These are phyloP conservation scores for Selenicereus undatus DNA, from an alignment of 148 eudicot genomes.

Conservation along the genomic window DNA sequence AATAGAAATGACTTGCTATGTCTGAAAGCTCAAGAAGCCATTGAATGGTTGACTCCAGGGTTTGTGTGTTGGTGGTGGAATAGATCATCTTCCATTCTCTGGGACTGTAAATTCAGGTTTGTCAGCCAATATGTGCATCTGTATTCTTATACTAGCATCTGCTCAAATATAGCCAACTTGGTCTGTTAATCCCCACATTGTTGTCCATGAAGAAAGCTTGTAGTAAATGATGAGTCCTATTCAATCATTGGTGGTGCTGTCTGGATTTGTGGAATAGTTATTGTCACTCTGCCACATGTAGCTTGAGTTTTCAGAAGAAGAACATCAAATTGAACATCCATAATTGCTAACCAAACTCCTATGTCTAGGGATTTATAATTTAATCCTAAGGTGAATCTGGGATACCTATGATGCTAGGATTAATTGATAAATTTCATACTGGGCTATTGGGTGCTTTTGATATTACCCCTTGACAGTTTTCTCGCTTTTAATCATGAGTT, in stretches of 20 bases:
- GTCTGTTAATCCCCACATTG: background rate
- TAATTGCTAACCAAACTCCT: background rate
- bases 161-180: background rate
- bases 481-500: background rate
- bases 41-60: conserved; percentile 51
- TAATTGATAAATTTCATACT: background rate
- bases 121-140: conserved; percentile 25
- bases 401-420: background rate
- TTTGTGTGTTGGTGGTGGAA: conserved; percentile 45
- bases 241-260: background rate
- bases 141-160: background rate
- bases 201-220: background rate
- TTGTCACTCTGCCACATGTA: background rate
- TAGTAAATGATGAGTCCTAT: background rate
- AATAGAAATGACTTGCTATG: background rate
- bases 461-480: background rate
- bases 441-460: background rate
- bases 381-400: background rate
- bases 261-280: background rate
- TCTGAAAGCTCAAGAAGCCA: conserved; percentile 8
- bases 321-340: background rate
- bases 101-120: conserved; percentile 70
- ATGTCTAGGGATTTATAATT: background rate
- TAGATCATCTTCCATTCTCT: conserved; percentile 52
- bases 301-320: background rate